Percentiles rank a stretch among this genome's conserved stretches.
Conservation (phyloP, 164 flowering plant species). For the Buxus sempervirens region DNA sequence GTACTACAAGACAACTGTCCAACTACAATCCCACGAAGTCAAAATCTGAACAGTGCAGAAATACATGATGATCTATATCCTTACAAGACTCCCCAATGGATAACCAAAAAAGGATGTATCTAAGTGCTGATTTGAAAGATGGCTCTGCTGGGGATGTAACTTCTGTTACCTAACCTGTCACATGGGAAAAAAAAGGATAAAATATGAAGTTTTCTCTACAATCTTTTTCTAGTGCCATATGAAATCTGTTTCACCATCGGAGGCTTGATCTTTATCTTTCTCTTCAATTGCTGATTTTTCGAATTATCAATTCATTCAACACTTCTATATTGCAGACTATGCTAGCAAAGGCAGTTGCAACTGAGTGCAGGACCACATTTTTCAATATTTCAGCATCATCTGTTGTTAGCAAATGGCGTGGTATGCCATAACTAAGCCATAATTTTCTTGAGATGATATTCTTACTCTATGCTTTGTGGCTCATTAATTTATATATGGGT, state of each 20-base stretch:
- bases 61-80: too few species aligned
- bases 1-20: too few species aligned
- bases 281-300: background rate
- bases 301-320: background rate
- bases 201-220: too few species aligned
- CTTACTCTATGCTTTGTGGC: background rate
- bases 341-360: constrained; percentile 99
- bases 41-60: too few species aligned
- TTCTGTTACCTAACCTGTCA: too few species aligned
- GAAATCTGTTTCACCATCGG: too few species aligned
- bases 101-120: too few species aligned
- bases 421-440: constrained; percentile 38
- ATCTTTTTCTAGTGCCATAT: background rate
- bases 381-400: constrained; percentile 99
- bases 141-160: too few species aligned
- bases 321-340: constrained; percentile 64
- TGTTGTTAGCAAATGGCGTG: constrained; percentile 99
- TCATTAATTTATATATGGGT: background rate
- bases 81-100: too few species aligned
- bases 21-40: too few species aligned
- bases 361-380: constrained; percentile 97
- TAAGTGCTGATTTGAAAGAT: too few species aligned
- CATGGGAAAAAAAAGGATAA: background rate
- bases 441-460: constrained; percentile 4
- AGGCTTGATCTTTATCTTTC: background rate